phyloP scores from a whole-genome alignment of 2,329 filamentous ascomycete genomes.

The Ambrosiella xylebori region DNA sequence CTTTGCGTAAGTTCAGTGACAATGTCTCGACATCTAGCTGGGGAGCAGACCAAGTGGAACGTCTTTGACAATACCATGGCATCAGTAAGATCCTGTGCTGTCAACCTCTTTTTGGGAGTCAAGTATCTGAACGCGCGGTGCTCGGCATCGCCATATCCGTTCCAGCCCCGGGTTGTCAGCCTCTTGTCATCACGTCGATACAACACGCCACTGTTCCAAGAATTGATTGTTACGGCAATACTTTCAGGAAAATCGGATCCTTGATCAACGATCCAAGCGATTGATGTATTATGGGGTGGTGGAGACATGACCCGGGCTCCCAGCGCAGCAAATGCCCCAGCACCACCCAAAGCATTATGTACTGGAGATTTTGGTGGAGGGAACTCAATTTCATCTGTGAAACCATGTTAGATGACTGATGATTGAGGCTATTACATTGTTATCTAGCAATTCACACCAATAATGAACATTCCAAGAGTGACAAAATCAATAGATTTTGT shows the following conservation, averaged over 20 bases:
- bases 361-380: conserved; percentile 50
- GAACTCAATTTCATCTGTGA: conserved; percentile 82
- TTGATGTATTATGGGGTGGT: conserved; percentile 36
- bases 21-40: conserved; percentile 57
- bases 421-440: not conserved
- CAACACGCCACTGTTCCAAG: conserved; percentile 61
- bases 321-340: conserved; percentile 69
- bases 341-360: conserved; percentile 69
- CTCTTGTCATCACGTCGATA: conserved; percentile 48
- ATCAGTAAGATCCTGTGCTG: conserved; percentile 50
- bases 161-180: conserved; percentile 81
- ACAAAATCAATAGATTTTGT: conserved; percentile 39
- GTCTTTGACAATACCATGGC: conserved; percentile 52
- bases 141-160: conserved; percentile 62
- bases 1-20: conserved; percentile 51
- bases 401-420: not conserved
- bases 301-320: conserved; percentile 81
- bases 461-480: conserved; percentile 57
- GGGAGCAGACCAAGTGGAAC: conserved; percentile 78
- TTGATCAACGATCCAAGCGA: conserved; percentile 84
- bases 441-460: conserved; percentile 31
- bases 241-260: conserved; percentile 69
- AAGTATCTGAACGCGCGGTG: conserved; percentile 67
- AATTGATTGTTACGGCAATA: conserved; percentile 44
- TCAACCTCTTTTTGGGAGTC: conserved; percentile 70